phyloP scores from a whole-genome alignment of 768 basidiomycete species.

The Rubroboletus pulcherrimus region DNA sequence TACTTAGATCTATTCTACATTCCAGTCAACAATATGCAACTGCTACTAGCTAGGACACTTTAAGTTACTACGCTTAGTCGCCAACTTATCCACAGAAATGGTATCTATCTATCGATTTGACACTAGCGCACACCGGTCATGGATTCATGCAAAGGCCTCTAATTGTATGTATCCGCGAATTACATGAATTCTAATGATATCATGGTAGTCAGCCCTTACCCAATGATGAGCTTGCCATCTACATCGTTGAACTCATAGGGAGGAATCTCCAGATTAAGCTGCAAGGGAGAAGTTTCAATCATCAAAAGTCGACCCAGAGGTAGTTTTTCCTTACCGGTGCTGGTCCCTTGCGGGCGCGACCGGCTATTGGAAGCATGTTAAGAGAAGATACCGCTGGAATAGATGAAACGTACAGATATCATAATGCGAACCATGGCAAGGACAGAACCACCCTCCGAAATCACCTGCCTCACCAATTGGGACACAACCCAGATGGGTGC shows the following conservation, averaged over 20 bases:
- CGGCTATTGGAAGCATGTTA: slow-evolving; percentile 49
- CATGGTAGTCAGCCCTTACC: slow-evolving; percentile 40
- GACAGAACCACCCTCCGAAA: slow-evolving; percentile 99
- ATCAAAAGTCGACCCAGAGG: neutral
- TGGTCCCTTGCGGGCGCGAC: slow-evolving; percentile 93
- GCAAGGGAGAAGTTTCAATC: slow-evolving; percentile 10
- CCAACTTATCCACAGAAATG: neutral
- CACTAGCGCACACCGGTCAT: neutral
- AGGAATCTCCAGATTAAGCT: slow-evolving; percentile 95
- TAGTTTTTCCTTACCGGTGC: slow-evolving; percentile 67
- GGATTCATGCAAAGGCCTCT: slow-evolving; percentile 16
- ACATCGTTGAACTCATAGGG: slow-evolving; percentile 83
- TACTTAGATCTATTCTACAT: neutral
- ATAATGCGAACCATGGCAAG: slow-evolving; percentile 98
- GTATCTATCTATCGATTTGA: neutral
- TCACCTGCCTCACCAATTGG: slow-evolving; percentile 98
- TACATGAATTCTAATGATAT: slow-evolving; percentile 18
- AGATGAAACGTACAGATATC: slow-evolving; percentile 72
- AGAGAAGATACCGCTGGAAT: neutral
- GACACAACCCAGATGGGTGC: slow-evolving; percentile 98
- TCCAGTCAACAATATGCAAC: neutral
- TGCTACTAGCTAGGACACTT: neutral
- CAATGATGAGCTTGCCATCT: slow-evolving; percentile 83
- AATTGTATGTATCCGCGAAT: slow-evolving; percentile 20
- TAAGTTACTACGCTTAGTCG: neutral